These are phyloP conservation scores for Pseudogymnoascus sp. DNA, from an alignment of 2,329 filamentous ascomycete species.

Conservation along the genomic window DNA sequence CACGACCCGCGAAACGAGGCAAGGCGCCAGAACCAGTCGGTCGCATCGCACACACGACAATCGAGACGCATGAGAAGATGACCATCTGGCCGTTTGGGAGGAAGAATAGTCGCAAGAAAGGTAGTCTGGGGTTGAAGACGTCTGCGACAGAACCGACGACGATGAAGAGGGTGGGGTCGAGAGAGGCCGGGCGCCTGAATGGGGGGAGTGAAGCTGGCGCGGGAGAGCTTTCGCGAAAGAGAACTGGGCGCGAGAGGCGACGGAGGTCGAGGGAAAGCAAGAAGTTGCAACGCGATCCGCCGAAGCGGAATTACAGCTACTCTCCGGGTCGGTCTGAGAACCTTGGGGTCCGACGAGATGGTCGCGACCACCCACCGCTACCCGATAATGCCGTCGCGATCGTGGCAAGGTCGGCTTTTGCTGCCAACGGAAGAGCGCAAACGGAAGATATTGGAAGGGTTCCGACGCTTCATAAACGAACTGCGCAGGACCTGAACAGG, in stretches of 20 bases:
- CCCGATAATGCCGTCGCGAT: constrained; percentile 20
- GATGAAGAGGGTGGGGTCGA: constrained; percentile 26
- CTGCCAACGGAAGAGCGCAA: constrained; percentile 24
- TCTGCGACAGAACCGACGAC: constrained; percentile 42
- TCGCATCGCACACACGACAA: constrained; percentile 1
- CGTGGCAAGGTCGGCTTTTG: constrained; percentile 21
- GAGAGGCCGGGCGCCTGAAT: constrained; percentile 25
- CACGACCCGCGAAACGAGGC: neutral
- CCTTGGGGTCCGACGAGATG: constrained; percentile 34
- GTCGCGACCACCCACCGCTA: constrained; percentile 21
- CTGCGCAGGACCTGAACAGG: constrained; percentile 51
- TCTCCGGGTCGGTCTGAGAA: constrained; percentile 51
- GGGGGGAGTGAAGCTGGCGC: constrained; percentile 27
- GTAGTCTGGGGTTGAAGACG: constrained; percentile 45
- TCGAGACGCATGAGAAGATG: constrained; percentile 42
- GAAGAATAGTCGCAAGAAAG: constrained; percentile 58
- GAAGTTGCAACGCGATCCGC: constrained; percentile 35
- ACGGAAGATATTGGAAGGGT: constrained; percentile 36
- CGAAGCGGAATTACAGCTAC: constrained; percentile 53
- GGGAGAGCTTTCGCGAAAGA: constrained; percentile 26
- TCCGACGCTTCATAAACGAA: constrained; percentile 54
- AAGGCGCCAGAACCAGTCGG: neutral
- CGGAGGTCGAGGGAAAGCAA: constrained; percentile 30
- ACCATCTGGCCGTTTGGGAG: constrained; percentile 78
- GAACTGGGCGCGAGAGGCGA: constrained; percentile 27